phyloP scores from a whole-genome alignment of 257 asterid species.

The Knoxia roxburghii region DNA sequence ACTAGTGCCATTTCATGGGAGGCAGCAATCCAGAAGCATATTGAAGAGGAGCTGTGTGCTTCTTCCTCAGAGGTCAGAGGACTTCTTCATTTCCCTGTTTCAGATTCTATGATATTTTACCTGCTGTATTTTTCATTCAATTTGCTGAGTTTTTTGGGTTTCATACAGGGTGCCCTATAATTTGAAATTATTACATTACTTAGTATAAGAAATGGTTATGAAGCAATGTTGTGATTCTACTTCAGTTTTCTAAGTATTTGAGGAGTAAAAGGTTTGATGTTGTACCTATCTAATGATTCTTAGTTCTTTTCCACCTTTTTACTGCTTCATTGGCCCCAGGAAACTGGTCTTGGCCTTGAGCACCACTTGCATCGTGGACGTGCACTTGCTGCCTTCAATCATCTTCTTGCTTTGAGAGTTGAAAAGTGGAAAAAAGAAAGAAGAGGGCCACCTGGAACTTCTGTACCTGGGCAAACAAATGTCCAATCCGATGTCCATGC shows the following conservation, averaged over 20 bases:
- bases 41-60: slow-evolving; percentile 83
- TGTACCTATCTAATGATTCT: background rate
- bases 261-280: background rate
- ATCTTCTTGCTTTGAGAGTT: slow-evolving; percentile 70
- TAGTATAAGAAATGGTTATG: background rate
- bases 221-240: background rate
- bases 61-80: slow-evolving; percentile 71
- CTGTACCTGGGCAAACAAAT: slow-evolving; percentile 56
- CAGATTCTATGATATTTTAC: background rate
- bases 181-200: background rate
- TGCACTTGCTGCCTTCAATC: slow-evolving; percentile 79
- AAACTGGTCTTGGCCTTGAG: slow-evolving; percentile 79
- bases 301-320: slow-evolving; percentile 1
- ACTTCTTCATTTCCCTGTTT: background rate
- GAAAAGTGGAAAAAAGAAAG: slow-evolving; percentile 53
- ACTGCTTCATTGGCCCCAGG: slow-evolving; percentile 48
- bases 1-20: slow-evolving; percentile 92
- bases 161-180: background rate
- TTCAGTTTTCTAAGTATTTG: background rate
- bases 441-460: slow-evolving; percentile 43
- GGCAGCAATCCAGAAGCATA: slow-evolving; percentile 81
- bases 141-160: background rate
- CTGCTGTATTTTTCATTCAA: background rate
- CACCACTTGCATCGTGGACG: slow-evolving; percentile 98
- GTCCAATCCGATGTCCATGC: slow-evolving; percentile 72